These are phyloP conservation scores for Coniosporium tulheliwenetii DNA, from an alignment of 2,329 filamentous ascomycete genomes.

Conservation along the genomic window DNA sequence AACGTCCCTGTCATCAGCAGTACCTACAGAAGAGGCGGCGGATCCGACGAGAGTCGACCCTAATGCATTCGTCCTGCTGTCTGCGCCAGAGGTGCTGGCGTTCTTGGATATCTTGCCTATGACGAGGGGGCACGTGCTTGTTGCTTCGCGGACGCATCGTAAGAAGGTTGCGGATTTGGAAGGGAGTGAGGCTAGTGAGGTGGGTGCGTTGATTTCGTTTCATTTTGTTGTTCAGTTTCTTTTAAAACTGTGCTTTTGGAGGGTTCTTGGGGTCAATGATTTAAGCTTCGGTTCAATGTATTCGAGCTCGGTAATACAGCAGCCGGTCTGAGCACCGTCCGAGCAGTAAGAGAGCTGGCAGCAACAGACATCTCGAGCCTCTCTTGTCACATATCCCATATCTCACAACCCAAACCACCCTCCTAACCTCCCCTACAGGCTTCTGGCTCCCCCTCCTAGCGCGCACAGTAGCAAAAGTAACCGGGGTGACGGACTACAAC, in stretches of 20 bases:
- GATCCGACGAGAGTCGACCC: slow-evolving; percentile 16
- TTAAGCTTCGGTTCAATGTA: background rate
- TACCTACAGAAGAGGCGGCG: slow-evolving; percentile 11
- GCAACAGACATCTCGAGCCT: too few relatives aligned
- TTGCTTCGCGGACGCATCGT: slow-evolving; percentile 64
- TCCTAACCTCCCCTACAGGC: slow-evolving; percentile 12
- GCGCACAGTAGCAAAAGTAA: slow-evolving; percentile 50
- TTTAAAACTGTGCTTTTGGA: too few relatives aligned
- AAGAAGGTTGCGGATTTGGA: slow-evolving; percentile 59
- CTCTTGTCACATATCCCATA: too few relatives aligned
- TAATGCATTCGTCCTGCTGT: slow-evolving; percentile 50
- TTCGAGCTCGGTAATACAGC: background rate
- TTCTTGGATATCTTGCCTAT: slow-evolving; percentile 92
- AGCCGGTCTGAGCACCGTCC: too few relatives aligned
- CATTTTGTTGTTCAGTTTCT: background rate
- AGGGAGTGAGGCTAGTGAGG: background rate
- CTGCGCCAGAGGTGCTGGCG: slow-evolving; percentile 61
- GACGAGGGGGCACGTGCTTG: slow-evolving; percentile 64
- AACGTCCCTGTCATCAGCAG: slow-evolving; percentile 9
- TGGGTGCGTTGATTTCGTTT: background rate
- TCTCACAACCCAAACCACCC: too few relatives aligned
- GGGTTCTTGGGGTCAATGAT: too few relatives aligned
- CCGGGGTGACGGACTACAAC: slow-evolving; percentile 76
- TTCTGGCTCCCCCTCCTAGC: slow-evolving; percentile 56
- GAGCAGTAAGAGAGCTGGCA: too few relatives aligned